Percentiles rank a stretch among this genome's conserved stretches.
These are phyloP conservation scores for Syzygium aromaticum DNA, from an alignment of 345 rosid genomes.

Conservation along the genomic window DNA sequence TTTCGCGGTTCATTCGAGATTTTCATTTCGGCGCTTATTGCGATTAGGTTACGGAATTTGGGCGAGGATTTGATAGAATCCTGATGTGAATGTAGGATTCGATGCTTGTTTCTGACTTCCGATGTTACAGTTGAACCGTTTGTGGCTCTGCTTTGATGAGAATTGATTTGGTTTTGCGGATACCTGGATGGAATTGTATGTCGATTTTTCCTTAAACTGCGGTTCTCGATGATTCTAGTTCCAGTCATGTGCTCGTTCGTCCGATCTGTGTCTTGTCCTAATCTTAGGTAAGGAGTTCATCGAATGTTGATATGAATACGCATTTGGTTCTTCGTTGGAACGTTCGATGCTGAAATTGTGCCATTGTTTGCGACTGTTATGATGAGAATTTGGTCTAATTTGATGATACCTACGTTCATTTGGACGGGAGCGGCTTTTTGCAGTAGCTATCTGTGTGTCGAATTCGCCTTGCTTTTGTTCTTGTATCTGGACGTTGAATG, in stretches of 20 bases:
- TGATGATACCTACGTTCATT: background rate
- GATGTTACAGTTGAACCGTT: background rate
- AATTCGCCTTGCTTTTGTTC: background rate
- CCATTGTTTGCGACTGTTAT: background rate
- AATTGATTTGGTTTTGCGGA: background rate
- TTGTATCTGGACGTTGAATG: background rate
- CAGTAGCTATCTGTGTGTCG: background rate
- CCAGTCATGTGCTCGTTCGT: background rate
- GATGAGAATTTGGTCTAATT: background rate
- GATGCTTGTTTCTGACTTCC: background rate
- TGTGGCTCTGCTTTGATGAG: background rate
- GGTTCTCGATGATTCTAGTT: background rate
- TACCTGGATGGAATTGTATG: background rate
- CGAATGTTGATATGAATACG: background rate
- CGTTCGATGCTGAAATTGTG: background rate
- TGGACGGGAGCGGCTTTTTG: background rate
- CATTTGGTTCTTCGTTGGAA: background rate
- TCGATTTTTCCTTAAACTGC: background rate
- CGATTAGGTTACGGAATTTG: background rate
- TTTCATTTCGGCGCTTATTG: background rate
- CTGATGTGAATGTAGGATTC: background rate
- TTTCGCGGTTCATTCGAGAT: background rate
- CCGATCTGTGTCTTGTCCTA: background rate
- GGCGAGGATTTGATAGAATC: background rate
- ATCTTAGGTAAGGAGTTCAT: background rate